Percentiles rank a stretch among this genome's conserved stretches.
Evolutionary conservation across 768 basidiomycete genomes (phyloP).

Genomic region (Kwoniella sp.): DNA sequence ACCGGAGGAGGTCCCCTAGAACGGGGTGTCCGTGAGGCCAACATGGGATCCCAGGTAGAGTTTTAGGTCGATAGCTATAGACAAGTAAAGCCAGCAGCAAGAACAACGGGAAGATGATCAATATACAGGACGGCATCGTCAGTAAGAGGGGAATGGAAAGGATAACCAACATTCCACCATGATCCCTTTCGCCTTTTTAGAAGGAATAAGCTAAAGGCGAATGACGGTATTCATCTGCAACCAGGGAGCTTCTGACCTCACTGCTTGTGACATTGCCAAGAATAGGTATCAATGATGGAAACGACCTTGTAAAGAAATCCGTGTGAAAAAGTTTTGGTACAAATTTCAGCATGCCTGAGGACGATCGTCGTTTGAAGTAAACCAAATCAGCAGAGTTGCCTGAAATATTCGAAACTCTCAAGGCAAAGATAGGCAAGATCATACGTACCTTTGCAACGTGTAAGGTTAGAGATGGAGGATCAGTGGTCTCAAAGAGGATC

Average conservation of each 20-base stretch:
- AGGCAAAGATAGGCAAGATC: neutral
- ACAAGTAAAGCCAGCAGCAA: neutral
- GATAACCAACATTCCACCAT: neutral
- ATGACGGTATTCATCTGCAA: too few species aligned
- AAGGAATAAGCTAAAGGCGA: too few species aligned
- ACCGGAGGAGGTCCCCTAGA: slow-evolving; percentile 7
- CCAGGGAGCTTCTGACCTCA: too few species aligned
- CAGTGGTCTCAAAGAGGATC: neutral
- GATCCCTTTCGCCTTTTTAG: neutral
- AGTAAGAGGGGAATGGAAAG: neutral
- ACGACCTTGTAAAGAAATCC: neutral
- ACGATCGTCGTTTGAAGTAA: too few species aligned
- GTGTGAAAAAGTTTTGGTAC: neutral
- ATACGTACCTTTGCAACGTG: neutral
- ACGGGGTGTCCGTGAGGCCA: slow-evolving; percentile 12
- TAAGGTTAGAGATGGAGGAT: neutral
- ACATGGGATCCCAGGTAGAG: slow-evolving; percentile 16
- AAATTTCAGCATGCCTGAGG: too few species aligned
- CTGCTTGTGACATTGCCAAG: neutral
- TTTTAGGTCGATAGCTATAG: neutral
- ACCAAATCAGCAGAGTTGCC: too few species aligned
- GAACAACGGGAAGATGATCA: neutral
- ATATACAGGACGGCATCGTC: neutral
- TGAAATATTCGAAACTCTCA: neutral
- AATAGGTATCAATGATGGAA: neutral